Evolutionary conservation across 768 basidiomycete genomes (phyloP).

Genomic region (Hericium erinaceus): DNA sequence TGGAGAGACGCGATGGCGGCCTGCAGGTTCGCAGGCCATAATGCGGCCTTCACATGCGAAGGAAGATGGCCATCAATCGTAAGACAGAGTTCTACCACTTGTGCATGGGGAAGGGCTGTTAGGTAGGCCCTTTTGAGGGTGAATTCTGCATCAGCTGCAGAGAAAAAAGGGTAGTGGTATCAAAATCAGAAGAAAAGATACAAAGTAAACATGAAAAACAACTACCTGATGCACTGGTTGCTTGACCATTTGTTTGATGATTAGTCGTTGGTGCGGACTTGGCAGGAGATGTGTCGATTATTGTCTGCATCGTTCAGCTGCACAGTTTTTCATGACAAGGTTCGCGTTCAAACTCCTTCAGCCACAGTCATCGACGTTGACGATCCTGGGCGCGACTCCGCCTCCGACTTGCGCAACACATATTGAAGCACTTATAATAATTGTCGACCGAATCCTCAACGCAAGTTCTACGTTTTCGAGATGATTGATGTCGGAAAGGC

Average conservation of each 20-base stretch:
- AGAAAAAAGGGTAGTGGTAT: background rate
- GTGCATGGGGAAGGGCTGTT: conserved; percentile 51
- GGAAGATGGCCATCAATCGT: conserved; percentile 63
- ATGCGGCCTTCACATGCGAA: conserved; percentile 47
- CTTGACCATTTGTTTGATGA: conserved; percentile 9
- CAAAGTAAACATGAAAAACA: background rate
- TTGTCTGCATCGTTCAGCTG: conserved; percentile 56
- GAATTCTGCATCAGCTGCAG: conserved; percentile 34
- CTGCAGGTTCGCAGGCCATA: conserved; percentile 68
- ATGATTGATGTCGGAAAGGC: no score
- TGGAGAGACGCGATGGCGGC: conserved; percentile 48
- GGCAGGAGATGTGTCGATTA: conserved; percentile 30
- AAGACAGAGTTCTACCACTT: conserved; percentile 75
- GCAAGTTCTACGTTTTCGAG: no score
- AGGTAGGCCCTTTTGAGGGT: conserved; percentile 68
- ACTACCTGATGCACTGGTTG: conserved; percentile 16
- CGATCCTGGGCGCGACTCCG: no score
- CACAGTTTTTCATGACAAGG: conserved; percentile 67
- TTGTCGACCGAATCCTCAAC: no score
- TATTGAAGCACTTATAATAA: no score
- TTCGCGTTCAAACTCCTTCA: conserved; percentile 32
- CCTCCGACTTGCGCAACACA: no score
- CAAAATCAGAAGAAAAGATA: no score
- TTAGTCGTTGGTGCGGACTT: conserved; percentile 22
- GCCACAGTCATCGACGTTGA: background rate